Percentiles rank a stretch among this genome's conserved stretches.
Evolutionary conservation across 176 grass and related monocot species (phyloP).

Genomic region (Eleusine coracana): DNA sequence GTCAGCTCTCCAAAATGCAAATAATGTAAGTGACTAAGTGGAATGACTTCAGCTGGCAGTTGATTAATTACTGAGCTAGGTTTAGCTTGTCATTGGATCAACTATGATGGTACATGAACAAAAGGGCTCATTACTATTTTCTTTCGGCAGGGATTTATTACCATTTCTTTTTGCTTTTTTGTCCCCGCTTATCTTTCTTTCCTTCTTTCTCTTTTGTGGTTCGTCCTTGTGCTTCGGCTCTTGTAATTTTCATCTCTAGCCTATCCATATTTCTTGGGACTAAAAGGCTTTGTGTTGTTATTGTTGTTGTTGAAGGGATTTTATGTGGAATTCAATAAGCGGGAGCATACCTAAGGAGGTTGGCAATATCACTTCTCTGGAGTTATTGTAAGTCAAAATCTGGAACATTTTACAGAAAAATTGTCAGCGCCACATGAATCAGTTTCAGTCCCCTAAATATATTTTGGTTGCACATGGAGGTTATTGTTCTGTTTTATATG

Average conservation of each 20-base stretch:
- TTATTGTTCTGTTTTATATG: constrained; percentile 6
- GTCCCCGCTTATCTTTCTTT: too few species aligned
- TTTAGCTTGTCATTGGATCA: constrained; percentile 22
- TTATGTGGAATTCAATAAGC: constrained; percentile 76
- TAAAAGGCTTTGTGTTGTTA: too few species aligned
- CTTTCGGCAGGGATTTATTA: too few species aligned
- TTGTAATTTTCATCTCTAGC: too few species aligned
- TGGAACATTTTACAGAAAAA: background rate
- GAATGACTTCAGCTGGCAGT: background rate
- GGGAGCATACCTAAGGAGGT: constrained; percentile 70
- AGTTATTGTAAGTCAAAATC: constrained; percentile 68
- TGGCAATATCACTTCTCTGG: constrained; percentile 68
- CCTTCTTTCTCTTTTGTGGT: too few species aligned
- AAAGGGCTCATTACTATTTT: background rate
- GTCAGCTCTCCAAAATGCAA: constrained; percentile 66
- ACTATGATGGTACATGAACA: constrained; percentile 5
- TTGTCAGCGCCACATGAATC: background rate
- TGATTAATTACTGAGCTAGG: constrained; percentile 2
- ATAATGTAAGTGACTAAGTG: constrained; percentile 91
- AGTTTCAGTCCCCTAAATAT: constrained; percentile 1
- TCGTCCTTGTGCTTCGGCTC: too few species aligned
- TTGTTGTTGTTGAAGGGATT: constrained; percentile 51
- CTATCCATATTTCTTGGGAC: too few species aligned
- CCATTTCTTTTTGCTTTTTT: too few species aligned
- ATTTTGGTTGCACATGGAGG: constrained; percentile 6